Conservation (phyloP, 106 monocot species). For the Allium fistulosum region DNA sequence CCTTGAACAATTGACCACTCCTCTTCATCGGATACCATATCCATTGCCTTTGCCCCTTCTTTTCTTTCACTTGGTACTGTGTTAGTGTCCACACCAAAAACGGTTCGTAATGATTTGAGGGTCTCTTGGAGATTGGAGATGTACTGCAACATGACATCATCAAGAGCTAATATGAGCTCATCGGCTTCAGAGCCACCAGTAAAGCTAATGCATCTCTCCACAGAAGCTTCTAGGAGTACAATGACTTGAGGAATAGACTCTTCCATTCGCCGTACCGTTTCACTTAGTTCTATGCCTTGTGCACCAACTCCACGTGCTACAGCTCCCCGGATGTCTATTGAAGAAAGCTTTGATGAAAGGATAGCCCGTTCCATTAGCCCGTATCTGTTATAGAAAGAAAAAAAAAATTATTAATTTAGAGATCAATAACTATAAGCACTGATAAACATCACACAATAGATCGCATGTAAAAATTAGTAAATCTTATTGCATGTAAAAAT, state of each 20-base stretch:
- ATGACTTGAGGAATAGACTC: conserved; percentile 89
- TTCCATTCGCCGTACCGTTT: conserved; percentile 98
- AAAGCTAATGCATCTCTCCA: conserved; percentile 92
- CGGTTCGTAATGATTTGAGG: conserved; percentile 72
- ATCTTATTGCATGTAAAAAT: no score
- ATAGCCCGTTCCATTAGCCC: conserved; percentile 84
- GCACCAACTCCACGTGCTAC: conserved; percentile 94
- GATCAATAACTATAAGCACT: no score
- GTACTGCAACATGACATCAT: conserved; percentile 83
- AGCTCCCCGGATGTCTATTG: conserved; percentile 80
- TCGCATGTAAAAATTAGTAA: no score
- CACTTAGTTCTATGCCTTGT: conserved; percentile 98
- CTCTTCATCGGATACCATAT: conserved; percentile 93
- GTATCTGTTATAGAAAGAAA: conserved; percentile 39
- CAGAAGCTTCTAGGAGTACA: conserved; percentile 86
- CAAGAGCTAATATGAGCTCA: conserved; percentile 76
- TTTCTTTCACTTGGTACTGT: conserved; percentile 38
- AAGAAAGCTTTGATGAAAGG: conserved; percentile 71
- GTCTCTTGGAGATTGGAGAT: conserved; percentile 89
- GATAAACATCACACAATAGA: no score
- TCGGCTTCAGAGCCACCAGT: conserved; percentile 94
- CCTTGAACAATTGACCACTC: conserved; percentile 99
- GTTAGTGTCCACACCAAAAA: conserved; percentile 69
- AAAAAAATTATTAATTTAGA: no score
- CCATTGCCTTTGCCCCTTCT: conserved; percentile 50